These are phyloP conservation scores for Rubus parviflorus DNA, from an alignment of 306 rosid genomes.

Conservation along the genomic window DNA sequence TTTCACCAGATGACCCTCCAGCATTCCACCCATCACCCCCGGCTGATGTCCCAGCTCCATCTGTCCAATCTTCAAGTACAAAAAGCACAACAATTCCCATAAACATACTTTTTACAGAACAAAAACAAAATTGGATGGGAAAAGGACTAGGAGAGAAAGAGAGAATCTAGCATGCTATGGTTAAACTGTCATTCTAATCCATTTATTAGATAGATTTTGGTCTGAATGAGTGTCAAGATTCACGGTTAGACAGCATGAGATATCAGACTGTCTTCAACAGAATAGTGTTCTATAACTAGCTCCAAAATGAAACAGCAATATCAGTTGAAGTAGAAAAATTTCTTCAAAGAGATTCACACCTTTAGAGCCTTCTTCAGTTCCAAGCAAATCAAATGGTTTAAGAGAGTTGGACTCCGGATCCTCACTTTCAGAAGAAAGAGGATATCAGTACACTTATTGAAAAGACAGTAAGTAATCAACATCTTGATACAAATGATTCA, in stretches of 20 bases:
- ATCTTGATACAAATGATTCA: slow-evolving; percentile 7
- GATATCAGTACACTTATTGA: slow-evolving; percentile 21
- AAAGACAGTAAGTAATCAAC: slow-evolving; percentile 6
- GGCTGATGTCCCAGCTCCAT: slow-evolving; percentile 62
- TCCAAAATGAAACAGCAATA: slow-evolving; percentile 1
- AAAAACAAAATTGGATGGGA: background rate
- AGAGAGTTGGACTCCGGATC: slow-evolving; percentile 58
- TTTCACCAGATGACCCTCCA: slow-evolving; percentile 52
- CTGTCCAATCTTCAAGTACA: slow-evolving; percentile 63
- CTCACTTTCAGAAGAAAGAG: slow-evolving; percentile 42
- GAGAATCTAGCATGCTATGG: background rate
- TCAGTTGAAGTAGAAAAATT: slow-evolving; percentile 9
- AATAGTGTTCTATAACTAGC: slow-evolving; percentile 6
- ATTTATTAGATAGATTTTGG: slow-evolving; percentile 1
- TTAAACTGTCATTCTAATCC: slow-evolving; percentile 5
- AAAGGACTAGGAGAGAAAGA: background rate
- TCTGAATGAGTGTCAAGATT: background rate
- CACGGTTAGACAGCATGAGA: background rate
- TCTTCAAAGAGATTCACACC: slow-evolving; percentile 49
- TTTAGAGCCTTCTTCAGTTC: slow-evolving; percentile 62
- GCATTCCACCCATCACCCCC: slow-evolving; percentile 61
- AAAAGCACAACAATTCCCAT: slow-evolving; percentile 21
- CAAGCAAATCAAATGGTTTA: slow-evolving; percentile 72
- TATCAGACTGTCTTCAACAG: background rate
- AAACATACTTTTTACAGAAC: background rate